Conservation (phyloP, 257 asterid genomes). For the Phtheirospermum japonicum region DNA sequence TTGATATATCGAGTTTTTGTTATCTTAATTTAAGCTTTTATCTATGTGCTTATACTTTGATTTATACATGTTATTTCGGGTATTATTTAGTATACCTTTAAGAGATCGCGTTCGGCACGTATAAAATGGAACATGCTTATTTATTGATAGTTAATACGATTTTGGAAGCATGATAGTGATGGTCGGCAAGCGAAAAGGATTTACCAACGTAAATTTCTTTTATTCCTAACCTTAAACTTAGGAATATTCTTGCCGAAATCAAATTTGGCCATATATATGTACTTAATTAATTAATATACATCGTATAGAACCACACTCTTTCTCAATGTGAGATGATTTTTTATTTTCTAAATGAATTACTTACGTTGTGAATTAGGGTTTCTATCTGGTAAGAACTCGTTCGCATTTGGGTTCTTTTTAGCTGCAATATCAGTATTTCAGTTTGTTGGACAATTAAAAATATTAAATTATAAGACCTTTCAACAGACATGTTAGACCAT, state of each 20-base stretch:
- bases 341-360: not conserved
- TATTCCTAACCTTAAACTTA: too few species aligned
- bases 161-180: not conserved
- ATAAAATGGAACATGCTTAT: not conserved
- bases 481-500: conserved; percentile 13
- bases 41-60: not conserved
- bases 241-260: too few species aligned
- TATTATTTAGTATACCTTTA: not conserved
- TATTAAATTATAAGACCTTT: not conserved
- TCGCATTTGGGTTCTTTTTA: not conserved
- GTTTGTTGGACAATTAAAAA: conserved; percentile 14
- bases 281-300: too few species aligned
- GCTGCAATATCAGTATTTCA: conserved; percentile 6
- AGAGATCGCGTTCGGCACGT: not conserved
- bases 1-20: not conserved
- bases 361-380: not conserved
- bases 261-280: too few species aligned
- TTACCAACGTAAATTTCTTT: not conserved
- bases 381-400: not conserved
- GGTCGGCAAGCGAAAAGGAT: too few species aligned
- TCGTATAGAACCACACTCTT: too few species aligned
- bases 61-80: not conserved
- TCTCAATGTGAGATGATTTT: not conserved
- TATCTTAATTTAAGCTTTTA: not conserved
- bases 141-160: not conserved